Base-by-base conservation (phyloP, 148 eudicot species). In the Amaranthus palmeri region DNA sequence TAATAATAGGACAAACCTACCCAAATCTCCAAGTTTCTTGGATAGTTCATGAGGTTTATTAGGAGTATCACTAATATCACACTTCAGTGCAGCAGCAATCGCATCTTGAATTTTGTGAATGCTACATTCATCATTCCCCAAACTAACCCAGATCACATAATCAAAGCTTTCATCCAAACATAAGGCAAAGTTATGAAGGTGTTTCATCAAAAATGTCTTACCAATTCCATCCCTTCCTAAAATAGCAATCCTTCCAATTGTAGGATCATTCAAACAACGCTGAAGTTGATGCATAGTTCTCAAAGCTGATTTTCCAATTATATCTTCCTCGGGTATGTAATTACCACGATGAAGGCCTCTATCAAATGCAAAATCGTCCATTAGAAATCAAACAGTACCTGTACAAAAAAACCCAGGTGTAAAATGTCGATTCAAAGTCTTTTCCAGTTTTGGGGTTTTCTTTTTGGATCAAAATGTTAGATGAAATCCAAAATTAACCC, bases 131-230 rank as follows among this genome's bases (percentile, higher is more conserved):
- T 18, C 43, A 41, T 8, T 3, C 4, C 72, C 55, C 42, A 52
- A 67, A 10, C 58, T 48, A 7, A 67, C 67, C 77, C 77, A 74
- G 6, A 67, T 57, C 5, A 74, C 77, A 67, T 49, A 48, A 57
- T 50, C 67, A 67, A 67, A 74, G 18, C n/a, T 74, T 10, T 67
- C 77, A 55, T 13, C 64, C 55, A 13, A 47, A 2, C 49, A 49
- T 5, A 67, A 5, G 8, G 51, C 67, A 25, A 25, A 47, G 65
- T 74, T 74, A 54, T 74, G 49, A 50, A 74, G 42, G 63, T 74
- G 77, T 58, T 74, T 74, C 77, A 74, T 74, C 55, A 74, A 14
- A 10, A 59, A 17, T 40, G 77, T 74, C 77, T 67, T 74, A 47
- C 72, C 72, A n/a, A 67, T 17, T 51, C 72, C 77, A 15, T 67